These are phyloP conservation scores for Macrophomina pseudophaseolina DNA, from an alignment of 2,329 filamentous ascomycete species.

Conservation along the genomic window DNA sequence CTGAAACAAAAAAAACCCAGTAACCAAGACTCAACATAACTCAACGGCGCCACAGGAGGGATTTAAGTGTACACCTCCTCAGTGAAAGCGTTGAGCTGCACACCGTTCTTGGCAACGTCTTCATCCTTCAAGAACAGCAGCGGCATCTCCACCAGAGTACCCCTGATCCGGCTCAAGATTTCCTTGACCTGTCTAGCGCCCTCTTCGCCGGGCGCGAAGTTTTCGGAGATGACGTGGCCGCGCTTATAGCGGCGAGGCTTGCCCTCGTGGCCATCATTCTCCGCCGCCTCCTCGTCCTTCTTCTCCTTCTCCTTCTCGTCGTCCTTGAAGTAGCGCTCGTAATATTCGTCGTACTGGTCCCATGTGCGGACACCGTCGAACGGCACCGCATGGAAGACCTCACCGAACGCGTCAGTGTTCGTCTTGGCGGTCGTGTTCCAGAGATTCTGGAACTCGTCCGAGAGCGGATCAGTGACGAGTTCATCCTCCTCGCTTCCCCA, in stretches of 20 bases:
- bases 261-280: constrained; percentile 33
- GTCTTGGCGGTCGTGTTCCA: constrained; percentile 75
- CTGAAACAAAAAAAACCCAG: neutral
- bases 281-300: constrained; percentile 44
- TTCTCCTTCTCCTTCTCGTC: constrained; percentile 44
- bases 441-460: constrained; percentile 68
- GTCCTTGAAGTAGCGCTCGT: constrained; percentile 65
- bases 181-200: constrained; percentile 61
- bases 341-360: constrained; percentile 76
- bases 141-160: constrained; percentile 80
- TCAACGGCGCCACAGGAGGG: no score
- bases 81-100: constrained; percentile 60
- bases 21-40: neutral
- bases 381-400: constrained; percentile 81
- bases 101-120: constrained; percentile 83
- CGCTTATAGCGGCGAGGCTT: constrained; percentile 71
- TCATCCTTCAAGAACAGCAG: constrained; percentile 82
- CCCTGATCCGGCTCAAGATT: constrained; percentile 72
- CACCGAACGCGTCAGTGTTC: constrained; percentile 82
- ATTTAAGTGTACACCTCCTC: constrained; percentile 55
- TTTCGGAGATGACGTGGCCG: constrained; percentile 76
- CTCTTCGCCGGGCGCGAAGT: constrained; percentile 48
- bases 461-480: constrained; percentile 75
- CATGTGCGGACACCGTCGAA: constrained; percentile 71
- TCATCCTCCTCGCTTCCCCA: constrained; percentile 53